Conservation (phyloP, 164 flowering plant species). For the Dillenia suffruticosa region DNA sequence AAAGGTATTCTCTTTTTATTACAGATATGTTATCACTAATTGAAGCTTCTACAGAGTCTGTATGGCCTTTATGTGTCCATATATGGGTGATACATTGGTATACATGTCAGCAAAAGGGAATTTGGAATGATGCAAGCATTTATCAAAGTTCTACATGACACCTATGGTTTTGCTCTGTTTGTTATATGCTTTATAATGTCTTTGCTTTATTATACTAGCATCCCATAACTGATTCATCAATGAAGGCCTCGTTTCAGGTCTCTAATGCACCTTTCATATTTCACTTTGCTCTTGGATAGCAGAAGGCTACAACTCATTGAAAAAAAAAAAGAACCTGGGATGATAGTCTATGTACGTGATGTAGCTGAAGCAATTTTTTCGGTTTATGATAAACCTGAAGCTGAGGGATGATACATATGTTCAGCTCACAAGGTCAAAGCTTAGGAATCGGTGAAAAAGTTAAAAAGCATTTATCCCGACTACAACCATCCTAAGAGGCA, state of each 20-base stretch:
- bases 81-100: too few species aligned
- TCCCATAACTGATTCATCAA: too few species aligned
- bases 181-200: too few species aligned
- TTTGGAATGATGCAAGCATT: too few species aligned
- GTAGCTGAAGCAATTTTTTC: slow-evolving; percentile 41
- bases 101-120: too few species aligned
- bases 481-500: slow-evolving; percentile 40
- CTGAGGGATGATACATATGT: slow-evolving; percentile 47
- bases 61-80: too few species aligned
- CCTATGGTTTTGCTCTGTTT: too few species aligned
- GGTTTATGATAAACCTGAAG: slow-evolving; percentile 39
- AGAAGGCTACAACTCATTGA: slow-evolving; percentile 30
- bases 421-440: slow-evolving; percentile 14
- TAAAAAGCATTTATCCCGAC: slow-evolving; percentile 35
- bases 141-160: too few species aligned
- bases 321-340: slow-evolving; percentile 16
- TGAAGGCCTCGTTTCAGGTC: too few species aligned
- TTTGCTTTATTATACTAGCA: too few species aligned
- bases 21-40: not conserved
- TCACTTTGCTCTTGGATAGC: not conserved
- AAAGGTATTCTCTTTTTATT: slow-evolving; percentile 26
- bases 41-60: too few species aligned
- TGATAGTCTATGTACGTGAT: slow-evolving; percentile 47
- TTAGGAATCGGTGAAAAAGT: slow-evolving; percentile 21
- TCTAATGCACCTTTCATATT: too few species aligned